These are phyloP conservation scores for Diplodia scrobiculata DNA, from an alignment of 2,329 filamentous ascomycete genomes.

Conservation along the genomic window DNA sequence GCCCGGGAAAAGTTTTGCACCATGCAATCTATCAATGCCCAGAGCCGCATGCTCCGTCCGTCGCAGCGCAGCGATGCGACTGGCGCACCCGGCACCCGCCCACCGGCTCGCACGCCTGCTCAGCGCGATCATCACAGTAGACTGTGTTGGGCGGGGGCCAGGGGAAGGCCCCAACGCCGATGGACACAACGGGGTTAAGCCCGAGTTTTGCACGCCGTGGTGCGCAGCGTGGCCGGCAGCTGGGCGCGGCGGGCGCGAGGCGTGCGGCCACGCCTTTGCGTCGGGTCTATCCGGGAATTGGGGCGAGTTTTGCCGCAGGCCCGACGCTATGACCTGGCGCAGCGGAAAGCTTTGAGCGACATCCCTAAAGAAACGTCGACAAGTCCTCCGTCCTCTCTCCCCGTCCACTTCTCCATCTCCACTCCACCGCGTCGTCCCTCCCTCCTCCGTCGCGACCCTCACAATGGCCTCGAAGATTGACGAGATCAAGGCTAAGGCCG, in stretches of 20 bases:
- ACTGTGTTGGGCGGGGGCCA: not conserved
- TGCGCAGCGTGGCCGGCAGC: not conserved
- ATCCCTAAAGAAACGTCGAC: constrained; percentile 25
- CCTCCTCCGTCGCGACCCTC: constrained; percentile 24
- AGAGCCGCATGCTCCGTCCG: not conserved
- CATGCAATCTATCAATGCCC: not conserved
- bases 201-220: not conserved
- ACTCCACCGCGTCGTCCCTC: constrained; percentile 10
- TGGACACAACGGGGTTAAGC: not conserved
- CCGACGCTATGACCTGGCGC: constrained; percentile 12
- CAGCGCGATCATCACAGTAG: constrained; percentile 9
- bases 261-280: not conserved
- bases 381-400: constrained; percentile 14
- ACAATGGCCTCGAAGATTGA: constrained; percentile 56
- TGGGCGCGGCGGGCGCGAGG: not conserved
- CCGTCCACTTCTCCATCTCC: constrained; percentile 26
- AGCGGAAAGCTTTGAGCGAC: constrained; percentile 22
- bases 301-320: constrained; percentile 13
- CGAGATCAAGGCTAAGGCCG: constrained; percentile 52
- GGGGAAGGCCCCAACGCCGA: constrained; percentile 3
- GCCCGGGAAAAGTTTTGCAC: constrained; percentile 8
- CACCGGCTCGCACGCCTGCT: not conserved
- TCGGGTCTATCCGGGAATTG: not conserved
- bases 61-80: too few relatives aligned
- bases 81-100: not conserved